Evolutionary conservation across 2,329 filamentous ascomycete species (phyloP).

Genomic region (Aspergillus transmontanensis): DNA sequence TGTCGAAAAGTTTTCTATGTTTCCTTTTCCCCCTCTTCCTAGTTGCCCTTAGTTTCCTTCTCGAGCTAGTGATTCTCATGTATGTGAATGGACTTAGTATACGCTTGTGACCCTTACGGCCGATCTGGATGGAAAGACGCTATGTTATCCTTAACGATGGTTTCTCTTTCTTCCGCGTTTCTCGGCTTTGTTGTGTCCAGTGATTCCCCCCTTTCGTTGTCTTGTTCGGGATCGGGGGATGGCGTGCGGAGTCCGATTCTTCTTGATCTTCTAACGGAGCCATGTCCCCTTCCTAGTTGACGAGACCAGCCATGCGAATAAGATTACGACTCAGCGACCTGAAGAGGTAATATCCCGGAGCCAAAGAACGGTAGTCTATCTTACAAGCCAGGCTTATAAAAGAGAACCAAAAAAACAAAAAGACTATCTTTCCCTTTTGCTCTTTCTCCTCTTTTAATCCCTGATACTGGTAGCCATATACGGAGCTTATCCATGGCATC

Average conservation of each 20-base stretch:
- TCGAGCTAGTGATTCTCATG: slow-evolving; percentile 33
- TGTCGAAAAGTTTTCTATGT: slow-evolving; percentile 39
- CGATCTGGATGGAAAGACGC: slow-evolving; percentile 34
- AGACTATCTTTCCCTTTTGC: not conserved
- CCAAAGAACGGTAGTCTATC: not conserved
- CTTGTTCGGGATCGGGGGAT: slow-evolving; percentile 25
- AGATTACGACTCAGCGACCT: slow-evolving; percentile 22
- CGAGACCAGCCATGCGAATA: slow-evolving; percentile 31
- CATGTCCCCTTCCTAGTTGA: slow-evolving; percentile 27
- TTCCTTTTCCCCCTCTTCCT: slow-evolving; percentile 21
- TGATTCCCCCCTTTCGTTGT: slow-evolving; percentile 21
- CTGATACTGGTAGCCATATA: not conserved
- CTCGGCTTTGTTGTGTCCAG: slow-evolving; percentile 16
- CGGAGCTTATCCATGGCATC: not conserved
- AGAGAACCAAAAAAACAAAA: not conserved
- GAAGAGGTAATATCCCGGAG: slow-evolving; percentile 4
- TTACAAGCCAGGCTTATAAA: slow-evolving; percentile 7
- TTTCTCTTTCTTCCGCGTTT: slow-evolving; percentile 14
- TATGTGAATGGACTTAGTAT: slow-evolving; percentile 35
- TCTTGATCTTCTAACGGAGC: slow-evolving; percentile 28
- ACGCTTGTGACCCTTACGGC: slow-evolving; percentile 38
- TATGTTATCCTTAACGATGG: slow-evolving; percentile 15
- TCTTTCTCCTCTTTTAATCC: not conserved
- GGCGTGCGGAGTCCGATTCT: slow-evolving; percentile 32
- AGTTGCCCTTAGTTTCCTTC: slow-evolving; percentile 28